These are phyloP conservation scores for Tulasnella sp. DNA, from an alignment of 768 basidiomycete genomes.

Conservation along the genomic window DNA sequence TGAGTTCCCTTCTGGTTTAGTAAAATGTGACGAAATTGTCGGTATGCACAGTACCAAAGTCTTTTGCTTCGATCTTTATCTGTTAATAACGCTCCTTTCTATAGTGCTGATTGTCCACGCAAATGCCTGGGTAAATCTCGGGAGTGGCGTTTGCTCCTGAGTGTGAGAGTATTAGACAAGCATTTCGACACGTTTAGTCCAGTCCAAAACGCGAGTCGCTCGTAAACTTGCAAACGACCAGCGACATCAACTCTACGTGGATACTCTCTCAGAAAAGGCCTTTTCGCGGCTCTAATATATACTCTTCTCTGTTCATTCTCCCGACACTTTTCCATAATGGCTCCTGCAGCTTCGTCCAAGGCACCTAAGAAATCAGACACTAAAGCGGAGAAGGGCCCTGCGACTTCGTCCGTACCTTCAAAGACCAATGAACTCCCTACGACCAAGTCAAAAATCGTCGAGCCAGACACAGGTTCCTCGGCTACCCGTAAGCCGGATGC, in stretches of 20 bases:
- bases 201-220: neutral
- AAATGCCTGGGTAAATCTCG: neutral
- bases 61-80: no score
- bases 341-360: neutral
- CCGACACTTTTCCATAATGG: slow-evolving; percentile 19
- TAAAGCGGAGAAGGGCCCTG: slow-evolving; percentile 16
- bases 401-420: slow-evolving; percentile 23
- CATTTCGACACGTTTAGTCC: neutral
- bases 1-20: no score
- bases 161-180: neutral
- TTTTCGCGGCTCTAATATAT: neutral
- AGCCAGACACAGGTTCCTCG: slow-evolving; percentile 20
- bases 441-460: slow-evolving; percentile 18
- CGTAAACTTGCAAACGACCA: neutral
- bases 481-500: slow-evolving; percentile 65
- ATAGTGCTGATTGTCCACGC: no score
- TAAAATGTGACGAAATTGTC: no score
- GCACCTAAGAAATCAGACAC: neutral
- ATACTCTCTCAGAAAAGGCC: neutral
- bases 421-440: slow-evolving; percentile 15
- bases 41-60: no score
- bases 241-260: neutral
- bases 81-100: no score
- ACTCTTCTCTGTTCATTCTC: slow-evolving; percentile 26
- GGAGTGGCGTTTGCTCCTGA: neutral